Percentiles rank a stretch among this genome's conserved stretches.
These are phyloP conservation scores for Penicillium sp. DNA, from an alignment of 2,329 filamentous ascomycete genomes.

Conservation along the genomic window DNA sequence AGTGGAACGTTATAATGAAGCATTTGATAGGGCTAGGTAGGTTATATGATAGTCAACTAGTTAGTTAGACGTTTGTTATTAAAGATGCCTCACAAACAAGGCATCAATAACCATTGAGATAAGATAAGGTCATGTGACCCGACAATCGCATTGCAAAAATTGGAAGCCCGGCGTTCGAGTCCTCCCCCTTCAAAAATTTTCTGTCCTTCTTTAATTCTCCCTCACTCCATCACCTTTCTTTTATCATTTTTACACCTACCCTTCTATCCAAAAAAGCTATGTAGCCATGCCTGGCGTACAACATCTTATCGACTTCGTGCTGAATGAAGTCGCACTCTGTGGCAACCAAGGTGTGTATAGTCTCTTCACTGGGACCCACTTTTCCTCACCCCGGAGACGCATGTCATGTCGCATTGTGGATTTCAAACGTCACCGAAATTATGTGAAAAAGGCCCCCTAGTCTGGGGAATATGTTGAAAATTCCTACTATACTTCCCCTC, in stretches of 20 bases:
- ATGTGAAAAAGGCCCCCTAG: not conserved
- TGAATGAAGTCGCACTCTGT: conserved; percentile 58
- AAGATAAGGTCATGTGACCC: not conserved
- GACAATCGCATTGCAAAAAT: conserved; percentile 7
- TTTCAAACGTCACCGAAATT: not conserved
- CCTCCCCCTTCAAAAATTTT: conserved; percentile 18
- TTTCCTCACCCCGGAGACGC: conserved; percentile 9
- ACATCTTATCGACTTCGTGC: conserved; percentile 55
- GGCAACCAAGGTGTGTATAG: conserved; percentile 55
- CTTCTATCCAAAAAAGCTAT: conserved; percentile 1
- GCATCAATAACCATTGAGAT: not conserved
- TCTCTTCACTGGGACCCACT: conserved; percentile 20
- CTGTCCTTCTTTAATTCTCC: conserved; percentile 10
- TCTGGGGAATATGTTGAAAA: not conserved
- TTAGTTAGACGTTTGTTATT: not conserved
- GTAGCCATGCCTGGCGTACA: conserved; percentile 52
- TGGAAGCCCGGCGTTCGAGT: conserved; percentile 27
- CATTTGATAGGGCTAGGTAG: too few species aligned
- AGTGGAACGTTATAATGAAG: too few species aligned
- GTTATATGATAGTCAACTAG: not conserved
- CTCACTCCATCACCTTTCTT: not conserved
- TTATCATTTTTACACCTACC: not conserved
- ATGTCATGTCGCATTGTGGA: conserved; percentile 8
- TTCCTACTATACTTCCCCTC: not conserved
- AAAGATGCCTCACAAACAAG: not conserved